Evolutionary conservation across 2,329 filamentous ascomycete species (phyloP).

Genomic region (Nannizzia gypsea): DNA sequence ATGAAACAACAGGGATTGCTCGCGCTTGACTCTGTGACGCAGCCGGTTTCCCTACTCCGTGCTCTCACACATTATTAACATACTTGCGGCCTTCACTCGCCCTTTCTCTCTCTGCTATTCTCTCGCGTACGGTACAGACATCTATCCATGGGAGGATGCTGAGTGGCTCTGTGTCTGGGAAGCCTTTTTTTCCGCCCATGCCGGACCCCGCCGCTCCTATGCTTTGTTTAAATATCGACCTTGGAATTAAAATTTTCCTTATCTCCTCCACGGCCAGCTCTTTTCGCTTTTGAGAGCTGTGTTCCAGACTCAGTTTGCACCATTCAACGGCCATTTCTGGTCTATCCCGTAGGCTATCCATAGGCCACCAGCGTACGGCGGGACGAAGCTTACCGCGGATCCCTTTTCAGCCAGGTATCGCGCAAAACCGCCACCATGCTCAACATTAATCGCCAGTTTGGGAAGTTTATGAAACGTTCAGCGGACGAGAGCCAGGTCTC

Average conservation of each 20-base stretch:
- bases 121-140: neutral
- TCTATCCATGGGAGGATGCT: neutral
- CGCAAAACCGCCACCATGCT: conserved; percentile 23
- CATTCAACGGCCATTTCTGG: too few relatives aligned
- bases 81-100: too few relatives aligned
- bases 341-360: neutral
- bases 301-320: neutral
- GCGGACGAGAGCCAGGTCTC: conserved; percentile 68
- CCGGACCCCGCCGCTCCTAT: neutral
- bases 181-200: neutral
- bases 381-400: neutral
- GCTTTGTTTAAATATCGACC: neutral
- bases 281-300: neutral
- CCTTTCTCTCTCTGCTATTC: neutral
- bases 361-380: neutral
- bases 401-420: neutral
- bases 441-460: conserved; percentile 59
- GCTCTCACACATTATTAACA: neutral
- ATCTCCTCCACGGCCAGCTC: neutral
- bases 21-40: neutral
- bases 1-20: neutral
- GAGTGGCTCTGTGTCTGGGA: neutral
- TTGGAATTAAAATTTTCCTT: neutral
- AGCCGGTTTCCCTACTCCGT: neutral
- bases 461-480: conserved; percentile 56